Evolutionary conservation across 768 basidiomycete species (phyloP).

Genomic region (Pisolithus microcarpus): DNA sequence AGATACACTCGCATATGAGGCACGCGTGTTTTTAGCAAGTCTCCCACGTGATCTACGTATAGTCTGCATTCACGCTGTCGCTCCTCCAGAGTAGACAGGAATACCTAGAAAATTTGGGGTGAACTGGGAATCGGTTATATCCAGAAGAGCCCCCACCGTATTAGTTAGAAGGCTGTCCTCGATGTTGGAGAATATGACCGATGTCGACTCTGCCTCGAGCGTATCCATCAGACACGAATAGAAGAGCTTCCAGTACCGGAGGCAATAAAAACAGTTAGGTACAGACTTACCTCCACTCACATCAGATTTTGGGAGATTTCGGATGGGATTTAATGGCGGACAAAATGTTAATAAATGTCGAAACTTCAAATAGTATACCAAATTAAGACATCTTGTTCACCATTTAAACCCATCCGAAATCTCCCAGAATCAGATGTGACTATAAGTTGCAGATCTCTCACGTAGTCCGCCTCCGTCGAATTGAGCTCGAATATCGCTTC

Average conservation of each 20-base stretch:
- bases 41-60: constrained; percentile 84
- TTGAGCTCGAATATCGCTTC: constrained; percentile 97
- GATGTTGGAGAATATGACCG: constrained; percentile 84
- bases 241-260: constrained; percentile 51
- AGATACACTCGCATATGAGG: constrained; percentile 74
- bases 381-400: no score
- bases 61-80: constrained; percentile 88
- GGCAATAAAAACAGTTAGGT: not conserved
- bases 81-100: constrained; percentile 84
- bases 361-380: no score
- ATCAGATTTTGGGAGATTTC: no score
- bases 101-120: constrained; percentile 40
- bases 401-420: no score
- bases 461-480: constrained; percentile 82
- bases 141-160: constrained; percentile 45
- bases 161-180: constrained; percentile 89
- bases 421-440: no score
- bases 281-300: constrained; percentile 55
- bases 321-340: no score
- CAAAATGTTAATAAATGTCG: no score
- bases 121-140: not conserved
- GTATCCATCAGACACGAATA: constrained; percentile 70
- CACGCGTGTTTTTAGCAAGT: constrained; percentile 71
- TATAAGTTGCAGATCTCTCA: constrained; percentile 84
- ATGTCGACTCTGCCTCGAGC: constrained; percentile 69